Evolutionary conservation across 2,329 filamentous ascomycete species (phyloP).

Genomic region (Paracoccidioides lutzii): DNA sequence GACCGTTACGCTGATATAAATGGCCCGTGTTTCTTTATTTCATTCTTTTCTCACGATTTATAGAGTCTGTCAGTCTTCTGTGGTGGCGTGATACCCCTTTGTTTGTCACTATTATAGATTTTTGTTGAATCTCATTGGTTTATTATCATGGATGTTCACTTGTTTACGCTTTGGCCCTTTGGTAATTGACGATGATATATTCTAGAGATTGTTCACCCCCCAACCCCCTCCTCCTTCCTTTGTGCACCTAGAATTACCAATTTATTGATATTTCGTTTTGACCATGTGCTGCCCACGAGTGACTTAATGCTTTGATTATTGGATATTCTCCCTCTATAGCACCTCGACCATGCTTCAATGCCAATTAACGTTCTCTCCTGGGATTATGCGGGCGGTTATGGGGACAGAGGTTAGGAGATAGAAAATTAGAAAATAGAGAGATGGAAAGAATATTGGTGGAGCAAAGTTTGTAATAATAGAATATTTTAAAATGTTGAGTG

Average conservation of each 20-base stretch:
- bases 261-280: background rate
- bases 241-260: background rate
- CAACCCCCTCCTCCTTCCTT: background rate
- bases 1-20: constrained; percentile 26
- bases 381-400: background rate
- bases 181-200: background rate
- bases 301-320: background rate
- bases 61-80: background rate
- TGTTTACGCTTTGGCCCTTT: background rate
- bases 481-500: background rate
- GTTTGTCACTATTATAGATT: background rate
- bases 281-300: no score
- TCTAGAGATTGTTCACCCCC: background rate
- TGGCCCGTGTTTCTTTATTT: no score
- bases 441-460: background rate
- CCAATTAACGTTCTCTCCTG: background rate
- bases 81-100: background rate
- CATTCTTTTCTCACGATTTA: background rate
- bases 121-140: background rate
- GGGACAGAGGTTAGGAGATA: background rate
- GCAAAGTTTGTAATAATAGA: background rate
- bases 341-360: background rate
- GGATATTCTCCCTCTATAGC: background rate
- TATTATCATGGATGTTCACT: background rate
- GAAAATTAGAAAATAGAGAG: background rate